A percentile compares a stretch with the other conserved stretches of the same genome.
These are phyloP conservation scores for Pyrenochaeta sp. DNA, from an alignment of 2,329 filamentous ascomycete genomes.

Conservation along the genomic window DNA sequence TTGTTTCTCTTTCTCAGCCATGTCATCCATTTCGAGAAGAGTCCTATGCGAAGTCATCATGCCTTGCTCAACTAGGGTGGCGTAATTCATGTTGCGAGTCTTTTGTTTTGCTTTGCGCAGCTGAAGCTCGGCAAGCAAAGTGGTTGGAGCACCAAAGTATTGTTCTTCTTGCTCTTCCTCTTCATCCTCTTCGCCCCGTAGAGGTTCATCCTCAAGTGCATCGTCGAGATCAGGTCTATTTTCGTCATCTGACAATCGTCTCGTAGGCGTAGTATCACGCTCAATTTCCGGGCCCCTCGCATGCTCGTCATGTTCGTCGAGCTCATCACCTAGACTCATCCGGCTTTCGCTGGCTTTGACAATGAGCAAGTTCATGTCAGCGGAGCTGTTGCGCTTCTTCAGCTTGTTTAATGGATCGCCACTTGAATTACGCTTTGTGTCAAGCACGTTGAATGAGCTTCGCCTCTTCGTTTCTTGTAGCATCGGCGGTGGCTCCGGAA, in stretches of 20 bases:
- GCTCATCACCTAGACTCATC: constrained; percentile 48
- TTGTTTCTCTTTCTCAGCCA: constrained; percentile 83
- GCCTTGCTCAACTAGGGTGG: constrained; percentile 73
- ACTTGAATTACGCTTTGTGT: constrained; percentile 48
- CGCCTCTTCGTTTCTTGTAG: constrained; percentile 44
- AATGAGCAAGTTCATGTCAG: constrained; percentile 46
- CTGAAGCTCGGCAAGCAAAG: constrained; percentile 89
- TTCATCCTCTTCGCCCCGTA: constrained; percentile 56
- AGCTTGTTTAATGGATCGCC: constrained; percentile 51
- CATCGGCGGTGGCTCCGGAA: constrained; percentile 32
- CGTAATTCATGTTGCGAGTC: constrained; percentile 74
- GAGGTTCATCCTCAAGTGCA: constrained; percentile 52
- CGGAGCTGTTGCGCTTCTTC: constrained; percentile 52
- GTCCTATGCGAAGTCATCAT: constrained; percentile 75
- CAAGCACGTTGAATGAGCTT: constrained; percentile 48
- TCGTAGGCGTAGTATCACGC: constrained; percentile 24
- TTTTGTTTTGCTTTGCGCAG: constrained; percentile 89
- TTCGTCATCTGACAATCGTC: constrained; percentile 26
- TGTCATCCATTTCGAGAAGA: constrained; percentile 86
- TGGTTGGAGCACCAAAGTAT: constrained; percentile 81
- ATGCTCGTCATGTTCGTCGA: constrained; percentile 40
- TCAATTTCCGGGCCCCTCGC: constrained; percentile 37
- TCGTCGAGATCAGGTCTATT: constrained; percentile 35
- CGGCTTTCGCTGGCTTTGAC: constrained; percentile 43
- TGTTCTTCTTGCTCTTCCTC: constrained; percentile 50